Evolutionary conservation across 768 basidiomycete genomes (phyloP).

Genomic region (Podaxis sp.): DNA sequence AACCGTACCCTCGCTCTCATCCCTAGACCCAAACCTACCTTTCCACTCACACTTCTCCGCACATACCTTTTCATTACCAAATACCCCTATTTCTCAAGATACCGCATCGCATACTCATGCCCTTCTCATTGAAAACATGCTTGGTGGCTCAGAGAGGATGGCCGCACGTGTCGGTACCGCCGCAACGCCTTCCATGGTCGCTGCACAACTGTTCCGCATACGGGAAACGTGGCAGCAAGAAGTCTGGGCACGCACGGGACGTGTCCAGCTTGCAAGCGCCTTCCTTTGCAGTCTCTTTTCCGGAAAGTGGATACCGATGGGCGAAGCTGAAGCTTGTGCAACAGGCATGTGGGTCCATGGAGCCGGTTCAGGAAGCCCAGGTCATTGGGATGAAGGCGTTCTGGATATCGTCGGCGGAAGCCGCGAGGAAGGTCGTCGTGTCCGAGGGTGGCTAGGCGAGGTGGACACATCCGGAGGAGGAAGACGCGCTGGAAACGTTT

Average conservation of each 20-base stretch:
- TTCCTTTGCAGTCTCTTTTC: conserved; percentile 70
- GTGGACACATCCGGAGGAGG: conserved; percentile 69
- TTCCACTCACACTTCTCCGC: conserved; percentile 68
- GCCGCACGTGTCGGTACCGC: conserved; percentile 72
- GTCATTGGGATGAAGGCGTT: conserved; percentile 77
- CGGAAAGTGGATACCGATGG: conserved; percentile 71
- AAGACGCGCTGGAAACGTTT: conserved; percentile 61
- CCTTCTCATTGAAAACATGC: conserved; percentile 67
- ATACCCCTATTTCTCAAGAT: conserved; percentile 74
- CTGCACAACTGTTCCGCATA: conserved; percentile 75
- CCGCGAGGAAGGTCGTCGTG: conserved; percentile 67
- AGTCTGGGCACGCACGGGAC: conserved; percentile 75
- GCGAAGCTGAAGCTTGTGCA: conserved; percentile 74
- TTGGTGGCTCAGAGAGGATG: conserved; percentile 79
- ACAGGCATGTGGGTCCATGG: conserved; percentile 81
- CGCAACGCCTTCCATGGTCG: conserved; percentile 65
- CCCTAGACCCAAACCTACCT: conserved; percentile 68
- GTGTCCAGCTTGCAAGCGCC: conserved; percentile 74
- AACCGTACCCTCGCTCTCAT: conserved; percentile 67
- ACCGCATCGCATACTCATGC: conserved; percentile 81
- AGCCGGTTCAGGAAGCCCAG: conserved; percentile 27
- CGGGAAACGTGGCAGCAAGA: conserved; percentile 78
- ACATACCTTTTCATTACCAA: conserved; percentile 67
- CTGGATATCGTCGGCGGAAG: conserved; percentile 78
- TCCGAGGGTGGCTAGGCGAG: conserved; percentile 81